Base-by-base conservation (phyloP, 1,284 basidiomycete genomes). In the Hymenochaete sp. region DNA sequence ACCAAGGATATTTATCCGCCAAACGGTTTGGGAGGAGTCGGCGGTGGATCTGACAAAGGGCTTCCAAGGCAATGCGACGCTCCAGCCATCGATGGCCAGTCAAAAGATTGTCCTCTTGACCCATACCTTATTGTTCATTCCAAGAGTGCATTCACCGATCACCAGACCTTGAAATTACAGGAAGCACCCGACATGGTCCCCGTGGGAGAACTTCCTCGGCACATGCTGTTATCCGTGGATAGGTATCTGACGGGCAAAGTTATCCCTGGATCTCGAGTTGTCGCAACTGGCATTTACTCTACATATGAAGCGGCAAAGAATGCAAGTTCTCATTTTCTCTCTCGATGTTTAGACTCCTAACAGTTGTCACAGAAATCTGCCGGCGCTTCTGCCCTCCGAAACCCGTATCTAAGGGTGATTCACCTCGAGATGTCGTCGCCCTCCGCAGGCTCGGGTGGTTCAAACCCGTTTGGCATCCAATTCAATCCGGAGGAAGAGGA, bases 121-220 rank as follows among this genome's bases (percentile, higher is more conserved):
- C 96, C 96, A 0, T 99, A 93, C 65, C 74, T 95, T 38, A 96
- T 99, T 57, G 72, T 98, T 9, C 96, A 99, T 64, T 88, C 93
- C 45, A 90, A 92, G 63, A 98, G 92, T 43, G 71, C 76, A 3
- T 99, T 98, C 61, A 85, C 95, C 22, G 96, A 99, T 62, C 90
- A 93, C 57, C 96, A 99, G 65, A 89, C 82, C 5, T 75, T 99
- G 57, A 99, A 99, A 64, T 75, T 99, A 11, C 96, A 99, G 64
- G 96, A 99, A 66, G 93, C 95, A 5, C 96, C 96, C 0, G 96
- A 99, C 62, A 97, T 98, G 92, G 96, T 99, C 0, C 96, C 96
- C 2, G 93, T 98, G 18, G 96, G 96, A 71, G 96, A 99, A 60
- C 71, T 99, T 38, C 96, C 96, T 3, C 71, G 93, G 33, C 96